Evolutionary conservation across 179 eudicot genomes (phyloP).

Genomic region (Spergularia azorica): DNA sequence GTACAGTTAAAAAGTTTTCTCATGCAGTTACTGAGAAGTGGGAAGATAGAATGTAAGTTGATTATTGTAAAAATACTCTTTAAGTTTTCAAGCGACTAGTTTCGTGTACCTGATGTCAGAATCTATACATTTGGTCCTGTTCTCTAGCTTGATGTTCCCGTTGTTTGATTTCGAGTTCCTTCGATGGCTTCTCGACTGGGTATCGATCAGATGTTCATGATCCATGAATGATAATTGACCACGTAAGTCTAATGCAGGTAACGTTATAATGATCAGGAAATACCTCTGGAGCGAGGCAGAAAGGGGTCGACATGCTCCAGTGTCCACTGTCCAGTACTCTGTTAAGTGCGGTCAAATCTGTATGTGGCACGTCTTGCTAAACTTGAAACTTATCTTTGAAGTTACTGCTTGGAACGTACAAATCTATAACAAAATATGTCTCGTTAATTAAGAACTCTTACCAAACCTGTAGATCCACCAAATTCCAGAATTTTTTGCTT

Average conservation of each 20-base stretch:
- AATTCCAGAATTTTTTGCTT: constrained; percentile 44
- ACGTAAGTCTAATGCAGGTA: no score
- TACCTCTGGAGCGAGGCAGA: no score
- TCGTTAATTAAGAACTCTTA: constrained; percentile 3
- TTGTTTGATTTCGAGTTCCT: no score
- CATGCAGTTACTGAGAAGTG: not conserved
- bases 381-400: constrained; percentile 11
- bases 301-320: no score
- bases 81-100: not conserved
- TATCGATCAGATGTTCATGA: no score
- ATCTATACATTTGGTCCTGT: no score
- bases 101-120: not conserved
- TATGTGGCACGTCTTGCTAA: not conserved
- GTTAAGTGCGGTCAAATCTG: no score
- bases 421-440: not conserved
- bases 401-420: constrained; percentile 23
- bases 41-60: not conserved
- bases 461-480: constrained; percentile 41
- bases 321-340: no score
- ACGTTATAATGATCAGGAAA: no score
- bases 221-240: no score
- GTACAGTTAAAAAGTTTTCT: constrained; percentile 25
- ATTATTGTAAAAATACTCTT: not conserved
- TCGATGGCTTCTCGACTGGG: no score
- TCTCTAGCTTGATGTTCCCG: no score